A percentile compares a stretch with the other conserved stretches of the same genome.
Evolutionary conservation across 176 grass and related monocot genomes (phyloP).

Genomic region (Carex pumila): DNA sequence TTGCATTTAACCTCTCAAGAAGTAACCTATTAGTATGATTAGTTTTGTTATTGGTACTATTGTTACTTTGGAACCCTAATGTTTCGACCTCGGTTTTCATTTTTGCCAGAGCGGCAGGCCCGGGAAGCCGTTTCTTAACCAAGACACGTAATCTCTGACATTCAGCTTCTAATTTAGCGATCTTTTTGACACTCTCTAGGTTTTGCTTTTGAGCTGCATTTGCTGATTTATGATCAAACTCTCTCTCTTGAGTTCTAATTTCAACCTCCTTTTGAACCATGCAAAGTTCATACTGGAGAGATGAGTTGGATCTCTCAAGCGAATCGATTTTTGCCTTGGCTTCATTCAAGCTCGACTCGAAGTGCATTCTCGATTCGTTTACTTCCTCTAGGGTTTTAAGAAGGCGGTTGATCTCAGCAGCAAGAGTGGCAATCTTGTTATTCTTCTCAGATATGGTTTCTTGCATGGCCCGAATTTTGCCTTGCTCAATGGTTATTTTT

Average conservation of each 20-base stretch:
- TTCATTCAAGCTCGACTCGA: constrained; percentile 46
- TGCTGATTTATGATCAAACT: constrained; percentile 80
- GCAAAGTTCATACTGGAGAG: constrained; percentile 85
- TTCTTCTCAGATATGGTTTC: constrained; percentile 44
- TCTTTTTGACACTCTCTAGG: constrained; percentile 74
- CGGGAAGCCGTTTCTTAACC: constrained; percentile 82
- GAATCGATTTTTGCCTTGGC: constrained; percentile 40
- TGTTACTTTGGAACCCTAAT: not conserved
- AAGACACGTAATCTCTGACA: constrained; percentile 80
- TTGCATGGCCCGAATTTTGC: constrained; percentile 57
- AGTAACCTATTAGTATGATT: constrained; percentile 38
- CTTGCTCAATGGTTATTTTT: constrained; percentile 66
- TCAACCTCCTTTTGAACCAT: constrained; percentile 95
- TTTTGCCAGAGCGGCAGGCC: constrained; percentile 81
- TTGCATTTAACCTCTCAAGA: constrained; percentile 51
- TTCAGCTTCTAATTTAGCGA: constrained; percentile 82
- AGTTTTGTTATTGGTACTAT: not conserved
- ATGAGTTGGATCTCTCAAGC: constrained; percentile 61
- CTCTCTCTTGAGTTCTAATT: constrained; percentile 82
- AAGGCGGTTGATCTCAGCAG: constrained; percentile 54
- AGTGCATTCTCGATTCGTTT: constrained; percentile 41
- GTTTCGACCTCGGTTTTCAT: constrained; percentile 95
- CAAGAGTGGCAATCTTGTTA: constrained; percentile 51
- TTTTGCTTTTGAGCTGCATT: constrained; percentile 76
- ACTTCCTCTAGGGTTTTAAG: constrained; percentile 56